These are phyloP conservation scores for Boletellus dicymbophilus DNA, from an alignment of 1,284 basidiomycete genomes.

Conservation along the genomic window DNA sequence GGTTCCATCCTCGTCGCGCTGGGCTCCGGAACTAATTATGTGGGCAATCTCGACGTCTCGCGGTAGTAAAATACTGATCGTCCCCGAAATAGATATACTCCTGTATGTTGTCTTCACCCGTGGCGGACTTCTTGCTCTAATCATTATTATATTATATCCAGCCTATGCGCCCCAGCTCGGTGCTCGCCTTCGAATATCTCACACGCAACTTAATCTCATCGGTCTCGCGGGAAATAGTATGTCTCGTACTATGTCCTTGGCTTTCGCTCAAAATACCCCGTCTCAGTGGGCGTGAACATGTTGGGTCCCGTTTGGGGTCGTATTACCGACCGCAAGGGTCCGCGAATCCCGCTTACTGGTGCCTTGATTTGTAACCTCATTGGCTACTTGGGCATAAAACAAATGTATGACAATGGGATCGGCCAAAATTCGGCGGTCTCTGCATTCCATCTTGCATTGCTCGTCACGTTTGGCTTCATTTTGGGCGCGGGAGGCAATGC, in stretches of 20 bases:
- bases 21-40: slow-evolving; percentile 74
- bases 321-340: slow-evolving; percentile 66
- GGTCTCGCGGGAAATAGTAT: slow-evolving; percentile 68
- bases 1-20: slow-evolving; percentile 60
- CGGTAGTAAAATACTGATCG: slow-evolving; percentile 3
- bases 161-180: slow-evolving; percentile 84
- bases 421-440: slow-evolving; percentile 20
- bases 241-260: slow-evolving; percentile 9
- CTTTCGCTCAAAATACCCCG: slow-evolving; percentile 4
- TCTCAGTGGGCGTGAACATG: slow-evolving; percentile 58
- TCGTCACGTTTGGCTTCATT: slow-evolving; percentile 54
- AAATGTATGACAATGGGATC: slow-evolving; percentile 58
- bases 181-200: slow-evolving; percentile 64
- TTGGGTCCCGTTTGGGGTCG: slow-evolving; percentile 71
- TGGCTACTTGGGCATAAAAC: slow-evolving; percentile 69
- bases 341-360: slow-evolving; percentile 47
- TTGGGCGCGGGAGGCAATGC: slow-evolving; percentile 67
- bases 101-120: slow-evolving; percentile 19
- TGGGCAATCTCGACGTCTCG: slow-evolving; percentile 35
- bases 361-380: slow-evolving; percentile 54
- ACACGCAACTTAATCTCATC: slow-evolving; percentile 77
- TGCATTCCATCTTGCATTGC: slow-evolving; percentile 36
- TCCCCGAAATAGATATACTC: slow-evolving; percentile 27
- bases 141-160: slow-evolving; percentile 30
- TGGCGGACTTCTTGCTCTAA: not conserved